phyloP scores from a whole-genome alignment of 495 filamentous ascomycete genomes.

The Talaromyces borbonicus region DNA sequence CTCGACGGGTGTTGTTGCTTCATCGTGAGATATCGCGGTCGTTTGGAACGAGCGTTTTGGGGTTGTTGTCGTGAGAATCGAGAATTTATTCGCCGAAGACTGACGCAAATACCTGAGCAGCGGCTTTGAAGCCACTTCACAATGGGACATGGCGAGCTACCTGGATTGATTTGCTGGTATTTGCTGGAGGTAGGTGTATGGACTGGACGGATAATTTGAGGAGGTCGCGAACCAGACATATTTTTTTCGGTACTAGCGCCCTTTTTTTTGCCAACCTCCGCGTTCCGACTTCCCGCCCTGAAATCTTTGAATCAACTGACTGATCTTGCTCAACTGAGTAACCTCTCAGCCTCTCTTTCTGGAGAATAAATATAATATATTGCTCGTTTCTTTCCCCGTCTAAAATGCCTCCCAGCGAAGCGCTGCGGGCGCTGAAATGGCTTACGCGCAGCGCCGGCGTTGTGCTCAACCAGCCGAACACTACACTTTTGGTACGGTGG shows the following conservation, averaged over 20 bases:
- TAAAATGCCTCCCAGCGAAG: slow-evolving; percentile 32
- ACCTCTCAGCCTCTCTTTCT: not conserved
- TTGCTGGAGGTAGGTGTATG: slow-evolving; percentile 16
- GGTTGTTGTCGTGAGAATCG: slow-evolving; percentile 26
- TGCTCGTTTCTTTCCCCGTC: slow-evolving; percentile 1
- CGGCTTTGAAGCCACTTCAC: slow-evolving; percentile 58
- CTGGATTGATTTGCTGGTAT: slow-evolving; percentile 6
- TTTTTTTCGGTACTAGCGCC: slow-evolving; percentile 13
- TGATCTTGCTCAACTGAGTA: not conserved
- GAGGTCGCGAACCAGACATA: slow-evolving; percentile 7
- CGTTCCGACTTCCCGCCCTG: not conserved
- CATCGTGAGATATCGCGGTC: slow-evolving; percentile 25
- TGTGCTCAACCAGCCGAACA: slow-evolving; percentile 33
- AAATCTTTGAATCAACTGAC: slow-evolving; percentile 2
- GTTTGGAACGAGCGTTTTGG: slow-evolving; percentile 29
- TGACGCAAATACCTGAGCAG: slow-evolving; percentile 53
- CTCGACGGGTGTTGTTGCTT: slow-evolving; percentile 33
- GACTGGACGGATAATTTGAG: slow-evolving; percentile 6
- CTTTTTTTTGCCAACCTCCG: slow-evolving; percentile 2
- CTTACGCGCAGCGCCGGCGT: slow-evolving; percentile 33
- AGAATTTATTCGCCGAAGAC: slow-evolving; percentile 24
- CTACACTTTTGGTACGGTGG: too few species aligned
- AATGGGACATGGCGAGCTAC: slow-evolving; percentile 49
- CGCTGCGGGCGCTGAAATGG: slow-evolving; percentile 28
- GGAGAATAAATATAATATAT: too few species aligned